A percentile compares a stretch with the other conserved stretches of the same genome.
Evolutionary conservation across 1,284 basidiomycete species (phyloP).

Genomic region (Laetiporus sulphureus): DNA sequence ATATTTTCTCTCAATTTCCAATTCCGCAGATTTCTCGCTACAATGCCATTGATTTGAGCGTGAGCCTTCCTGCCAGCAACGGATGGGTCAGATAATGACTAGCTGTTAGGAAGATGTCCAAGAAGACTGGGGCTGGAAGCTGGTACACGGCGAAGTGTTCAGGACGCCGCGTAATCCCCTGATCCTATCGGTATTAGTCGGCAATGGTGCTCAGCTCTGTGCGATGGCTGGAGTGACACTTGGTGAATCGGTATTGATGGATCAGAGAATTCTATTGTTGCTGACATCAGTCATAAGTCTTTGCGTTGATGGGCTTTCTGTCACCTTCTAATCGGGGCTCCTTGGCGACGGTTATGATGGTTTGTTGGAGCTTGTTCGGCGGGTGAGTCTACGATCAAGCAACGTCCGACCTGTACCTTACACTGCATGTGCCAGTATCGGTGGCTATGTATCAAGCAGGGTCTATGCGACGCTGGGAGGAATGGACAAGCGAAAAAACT

Average conservation of each 20-base stretch:
- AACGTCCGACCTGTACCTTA: background rate
- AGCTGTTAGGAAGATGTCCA: slow-evolving; percentile 84
- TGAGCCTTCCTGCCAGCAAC: slow-evolving; percentile 29
- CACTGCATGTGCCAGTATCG: slow-evolving; percentile 44
- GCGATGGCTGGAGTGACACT: slow-evolving; percentile 90
- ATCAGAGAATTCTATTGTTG: too few relatives aligned
- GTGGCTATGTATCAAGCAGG: slow-evolving; percentile 86
- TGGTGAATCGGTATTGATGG: too few relatives aligned
- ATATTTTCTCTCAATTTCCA: slow-evolving; percentile 4
- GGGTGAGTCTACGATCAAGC: slow-evolving; percentile 34
- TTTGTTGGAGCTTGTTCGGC: slow-evolving; percentile 94
- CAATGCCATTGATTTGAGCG: slow-evolving; percentile 89
- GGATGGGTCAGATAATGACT: background rate
- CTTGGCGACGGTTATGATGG: slow-evolving; percentile 93
- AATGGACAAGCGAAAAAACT: slow-evolving; percentile 72
- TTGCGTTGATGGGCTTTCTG: slow-evolving; percentile 95
- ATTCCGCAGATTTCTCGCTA: slow-evolving; percentile 84
- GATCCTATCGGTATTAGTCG: slow-evolving; percentile 79
- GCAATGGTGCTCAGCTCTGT: slow-evolving; percentile 87
- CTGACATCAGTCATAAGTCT: slow-evolving; percentile 68
- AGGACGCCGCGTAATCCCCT: slow-evolving; percentile 77
- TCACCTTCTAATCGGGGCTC: slow-evolving; percentile 95
- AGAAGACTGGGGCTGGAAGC: slow-evolving; percentile 98
- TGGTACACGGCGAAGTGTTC: slow-evolving; percentile 96
- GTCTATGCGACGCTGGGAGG: slow-evolving; percentile 84